These are phyloP conservation scores for Coemansia sp. DNA, from an alignment of 192 early-diverging fungal genomes.

Conservation along the genomic window DNA sequence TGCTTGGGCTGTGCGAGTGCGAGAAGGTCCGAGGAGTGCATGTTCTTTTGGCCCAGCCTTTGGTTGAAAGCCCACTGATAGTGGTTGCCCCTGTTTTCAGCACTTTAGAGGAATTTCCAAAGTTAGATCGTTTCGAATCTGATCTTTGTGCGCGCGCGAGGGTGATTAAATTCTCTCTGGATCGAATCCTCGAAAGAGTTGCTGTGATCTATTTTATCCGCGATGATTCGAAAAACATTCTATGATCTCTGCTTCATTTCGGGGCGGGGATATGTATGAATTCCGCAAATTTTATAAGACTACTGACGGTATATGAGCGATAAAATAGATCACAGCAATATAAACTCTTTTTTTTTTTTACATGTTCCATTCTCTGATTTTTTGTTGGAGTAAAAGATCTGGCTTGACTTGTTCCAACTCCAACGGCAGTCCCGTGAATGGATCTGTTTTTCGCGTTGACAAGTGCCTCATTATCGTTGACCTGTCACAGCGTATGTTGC, in stretches of 20 bases:
- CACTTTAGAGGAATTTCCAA: too few species aligned
- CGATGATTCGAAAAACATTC: constrained; percentile 20
- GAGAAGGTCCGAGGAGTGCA: too few species aligned
- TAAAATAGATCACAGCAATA: background rate
- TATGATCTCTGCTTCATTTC: constrained; percentile 12
- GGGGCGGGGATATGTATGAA: constrained; percentile 15
- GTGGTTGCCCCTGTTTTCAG: too few species aligned
- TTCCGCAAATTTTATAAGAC: constrained; percentile 22
- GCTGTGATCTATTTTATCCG: background rate
- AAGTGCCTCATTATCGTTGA: constrained; percentile 32
- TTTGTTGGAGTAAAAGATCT: constrained; percentile 16
- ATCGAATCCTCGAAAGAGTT: constrained; percentile 4
- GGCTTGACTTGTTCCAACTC: constrained; percentile 8
- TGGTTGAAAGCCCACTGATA: too few species aligned
- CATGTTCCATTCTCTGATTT: constrained; percentile 14
- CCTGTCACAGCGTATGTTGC: constrained; percentile 15
- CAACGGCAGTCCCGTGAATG: constrained; percentile 32
- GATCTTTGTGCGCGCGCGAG: background rate
- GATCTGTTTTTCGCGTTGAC: constrained; percentile 12
- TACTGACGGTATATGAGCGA: constrained; percentile 46
- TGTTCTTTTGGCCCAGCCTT: too few species aligned
- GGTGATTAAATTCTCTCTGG: background rate
- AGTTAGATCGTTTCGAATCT: too few species aligned
- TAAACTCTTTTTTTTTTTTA: constrained; percentile 4
- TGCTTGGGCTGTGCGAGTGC: too few species aligned